Percentiles rank a stretch among this genome's conserved stretches.
These are phyloP conservation scores for Pseudocercospora eumusae DNA, from an alignment of 2,329 filamentous ascomycete species.

Conservation along the genomic window DNA sequence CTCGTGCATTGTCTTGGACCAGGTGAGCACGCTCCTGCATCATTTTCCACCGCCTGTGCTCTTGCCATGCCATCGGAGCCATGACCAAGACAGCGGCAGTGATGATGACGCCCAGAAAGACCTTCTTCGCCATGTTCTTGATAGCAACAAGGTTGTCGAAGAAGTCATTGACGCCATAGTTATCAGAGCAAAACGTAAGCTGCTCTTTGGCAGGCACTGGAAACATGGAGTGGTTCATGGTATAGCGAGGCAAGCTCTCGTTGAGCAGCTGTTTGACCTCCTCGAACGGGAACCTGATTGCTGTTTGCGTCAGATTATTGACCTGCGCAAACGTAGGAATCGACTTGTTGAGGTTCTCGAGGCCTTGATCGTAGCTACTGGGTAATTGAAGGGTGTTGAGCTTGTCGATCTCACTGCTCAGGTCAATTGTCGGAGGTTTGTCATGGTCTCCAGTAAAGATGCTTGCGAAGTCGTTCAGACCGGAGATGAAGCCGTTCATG, in stretches of 20 bases:
- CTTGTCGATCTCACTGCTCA: slow-evolving; percentile 64
- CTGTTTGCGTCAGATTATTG: slow-evolving; percentile 74
- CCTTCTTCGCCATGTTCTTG: slow-evolving; percentile 67
- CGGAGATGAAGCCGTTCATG: slow-evolving; percentile 60
- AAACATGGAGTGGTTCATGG: slow-evolving; percentile 75
- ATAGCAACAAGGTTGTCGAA: slow-evolving; percentile 71
- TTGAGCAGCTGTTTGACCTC: slow-evolving; percentile 74
- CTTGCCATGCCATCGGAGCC: slow-evolving; percentile 75
- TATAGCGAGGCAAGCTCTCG: slow-evolving; percentile 68
- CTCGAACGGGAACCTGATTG: slow-evolving; percentile 78
- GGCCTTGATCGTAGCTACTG: slow-evolving; percentile 65
- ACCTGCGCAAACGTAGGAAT: slow-evolving; percentile 84
- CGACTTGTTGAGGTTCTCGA: slow-evolving; percentile 72
- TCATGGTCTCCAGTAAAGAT: slow-evolving; percentile 45
- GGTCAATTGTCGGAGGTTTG: slow-evolving; percentile 60
- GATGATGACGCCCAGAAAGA: slow-evolving; percentile 74
- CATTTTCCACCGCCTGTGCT: slow-evolving; percentile 73
- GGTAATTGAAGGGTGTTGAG: slow-evolving; percentile 72
- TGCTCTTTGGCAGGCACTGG: slow-evolving; percentile 80
- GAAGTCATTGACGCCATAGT: slow-evolving; percentile 78
- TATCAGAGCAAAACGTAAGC: slow-evolving; percentile 84
- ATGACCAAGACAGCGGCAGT: slow-evolving; percentile 72
- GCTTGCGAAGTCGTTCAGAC: slow-evolving; percentile 47
- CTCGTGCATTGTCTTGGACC: slow-evolving; percentile 66
- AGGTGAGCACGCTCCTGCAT: slow-evolving; percentile 70